Evolutionary conservation across 1,284 basidiomycete species (phyloP).

Genomic region (Malassezia japonica): DNA sequence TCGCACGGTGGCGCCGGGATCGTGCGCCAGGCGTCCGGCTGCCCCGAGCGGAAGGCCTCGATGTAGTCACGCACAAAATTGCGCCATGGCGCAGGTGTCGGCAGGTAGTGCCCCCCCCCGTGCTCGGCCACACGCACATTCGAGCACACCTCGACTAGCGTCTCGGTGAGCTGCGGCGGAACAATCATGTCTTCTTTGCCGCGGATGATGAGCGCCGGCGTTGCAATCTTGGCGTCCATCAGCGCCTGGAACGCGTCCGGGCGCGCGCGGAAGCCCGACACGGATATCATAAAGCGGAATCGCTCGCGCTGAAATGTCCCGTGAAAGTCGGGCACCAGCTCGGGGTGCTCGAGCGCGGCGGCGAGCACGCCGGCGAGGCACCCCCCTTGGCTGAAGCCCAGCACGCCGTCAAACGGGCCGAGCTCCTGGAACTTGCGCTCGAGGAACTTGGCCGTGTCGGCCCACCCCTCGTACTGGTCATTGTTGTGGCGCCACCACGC

Average conservation of each 20-base stretch:
- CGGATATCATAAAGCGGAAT: constrained; percentile 36
- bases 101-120: constrained; percentile 43
- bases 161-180: constrained; percentile 24
- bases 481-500: constrained; percentile 42
- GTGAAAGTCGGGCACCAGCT: constrained; percentile 22
- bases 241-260: constrained; percentile 28
- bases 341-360: constrained; percentile 37
- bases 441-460: constrained; percentile 30
- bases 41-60: constrained; percentile 18
- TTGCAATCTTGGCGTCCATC: constrained; percentile 29
- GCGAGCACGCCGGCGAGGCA: constrained; percentile 34
- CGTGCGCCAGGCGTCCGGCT: not conserved
- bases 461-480: constrained; percentile 32
- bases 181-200: constrained; percentile 20
- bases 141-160: constrained; percentile 26
- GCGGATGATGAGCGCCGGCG: constrained; percentile 35
- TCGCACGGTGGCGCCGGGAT: not conserved
- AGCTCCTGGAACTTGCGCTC: constrained; percentile 25
- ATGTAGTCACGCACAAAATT: constrained; percentile 43
- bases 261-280: constrained; percentile 38
- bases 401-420: constrained; percentile 43
- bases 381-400: constrained; percentile 42
- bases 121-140: constrained; percentile 40
- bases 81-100: constrained; percentile 42
- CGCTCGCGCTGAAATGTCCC: constrained; percentile 24